Percentiles rank a stretch among this genome's conserved stretches.
phyloP scores from a whole-genome alignment of 768 basidiomycete species.

The Arthromyces matolae region DNA sequence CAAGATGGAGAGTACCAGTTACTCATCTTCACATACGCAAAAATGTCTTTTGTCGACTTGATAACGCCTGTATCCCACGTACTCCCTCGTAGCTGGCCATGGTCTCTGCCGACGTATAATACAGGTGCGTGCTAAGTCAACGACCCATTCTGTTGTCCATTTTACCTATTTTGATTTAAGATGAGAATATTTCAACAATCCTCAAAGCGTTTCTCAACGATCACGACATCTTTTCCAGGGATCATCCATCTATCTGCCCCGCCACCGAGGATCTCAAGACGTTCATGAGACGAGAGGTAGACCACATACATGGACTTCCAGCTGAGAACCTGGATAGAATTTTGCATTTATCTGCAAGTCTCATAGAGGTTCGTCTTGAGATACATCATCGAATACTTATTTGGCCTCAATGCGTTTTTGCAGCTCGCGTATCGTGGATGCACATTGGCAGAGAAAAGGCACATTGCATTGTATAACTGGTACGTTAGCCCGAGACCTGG shows the following conservation, averaged over 20 bases:
- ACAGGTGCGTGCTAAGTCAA: no score
- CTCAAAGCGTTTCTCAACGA: not conserved
- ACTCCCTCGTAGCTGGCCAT: no score
- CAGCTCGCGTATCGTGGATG: not conserved
- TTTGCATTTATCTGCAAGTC: slow-evolving; percentile 5
- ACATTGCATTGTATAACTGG: slow-evolving; percentile 12
- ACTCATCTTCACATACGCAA: no score
- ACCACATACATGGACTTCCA: not conserved
- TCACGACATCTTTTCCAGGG: not conserved
- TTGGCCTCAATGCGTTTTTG: not conserved
- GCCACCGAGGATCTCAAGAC: slow-evolving; percentile 5
- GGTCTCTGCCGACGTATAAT: no score
- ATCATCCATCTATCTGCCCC: not conserved
- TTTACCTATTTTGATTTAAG: no score
- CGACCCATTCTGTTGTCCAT: no score
- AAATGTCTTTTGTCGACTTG: no score
- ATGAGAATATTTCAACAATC: not conserved
- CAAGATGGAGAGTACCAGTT: no score
- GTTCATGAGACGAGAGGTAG: slow-evolving; percentile 5
- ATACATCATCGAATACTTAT: not conserved
- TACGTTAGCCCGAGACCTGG: not conserved
- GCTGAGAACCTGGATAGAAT: not conserved
- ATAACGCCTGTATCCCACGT: no score
- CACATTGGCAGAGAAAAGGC: slow-evolving; percentile 11
- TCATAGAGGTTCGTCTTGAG: slow-evolving; percentile 5